Conservation (phyloP, 306 rosid species). For the barrel medic (Medicago truncatula) region DNA sequence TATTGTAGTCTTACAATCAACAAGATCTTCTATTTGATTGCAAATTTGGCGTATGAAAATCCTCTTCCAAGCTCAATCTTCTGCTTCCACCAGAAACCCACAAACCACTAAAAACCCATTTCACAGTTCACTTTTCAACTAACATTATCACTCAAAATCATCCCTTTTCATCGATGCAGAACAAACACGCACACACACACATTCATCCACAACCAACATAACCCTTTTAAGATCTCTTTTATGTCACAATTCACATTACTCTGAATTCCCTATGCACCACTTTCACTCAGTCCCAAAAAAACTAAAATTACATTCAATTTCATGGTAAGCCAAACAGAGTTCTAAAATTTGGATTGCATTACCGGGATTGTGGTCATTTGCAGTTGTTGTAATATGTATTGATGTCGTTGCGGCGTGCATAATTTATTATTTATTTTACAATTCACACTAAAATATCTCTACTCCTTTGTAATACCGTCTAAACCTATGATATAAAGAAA, state of each 20-base stretch:
- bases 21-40: background rate
- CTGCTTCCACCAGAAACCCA: background rate
- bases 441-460: too few species aligned
- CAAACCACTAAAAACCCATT: constrained; percentile 5
- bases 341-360: too few species aligned
- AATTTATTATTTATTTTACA: too few species aligned
- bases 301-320: background rate
- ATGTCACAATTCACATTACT: background rate
- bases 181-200: background rate
- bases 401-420: too few species aligned
- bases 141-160: background rate
- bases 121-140: background rate
- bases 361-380: too few species aligned
- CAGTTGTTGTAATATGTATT: too few species aligned
- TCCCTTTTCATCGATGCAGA: background rate
- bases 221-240: background rate
- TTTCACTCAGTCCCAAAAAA: background rate
- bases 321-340: background rate
- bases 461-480: too few species aligned
- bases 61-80: background rate
- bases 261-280: background rate
- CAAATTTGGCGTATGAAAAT: constrained; percentile 4
- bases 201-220: background rate
- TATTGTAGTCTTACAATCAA: constrained; percentile 13
- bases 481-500: too few species aligned